Percentiles rank a stretch among this genome's conserved stretches.
Conservation (phyloP, 2,329 filamentous ascomycete genomes). For the Penicillium sp. region DNA sequence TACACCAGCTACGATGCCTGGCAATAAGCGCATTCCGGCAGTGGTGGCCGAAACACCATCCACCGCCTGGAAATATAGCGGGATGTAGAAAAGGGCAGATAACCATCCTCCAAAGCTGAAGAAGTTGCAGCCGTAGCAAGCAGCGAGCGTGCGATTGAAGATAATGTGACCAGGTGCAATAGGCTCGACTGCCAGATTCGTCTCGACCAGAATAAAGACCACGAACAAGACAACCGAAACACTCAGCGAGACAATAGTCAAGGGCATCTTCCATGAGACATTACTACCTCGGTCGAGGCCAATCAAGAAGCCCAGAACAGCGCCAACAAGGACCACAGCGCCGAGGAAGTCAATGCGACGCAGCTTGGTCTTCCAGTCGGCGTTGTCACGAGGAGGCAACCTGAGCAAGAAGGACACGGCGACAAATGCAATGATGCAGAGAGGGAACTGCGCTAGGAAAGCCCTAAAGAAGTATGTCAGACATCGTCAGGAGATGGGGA, state of each 20-base stretch:
- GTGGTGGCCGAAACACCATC: constrained; percentile 60
- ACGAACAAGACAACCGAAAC: constrained; percentile 58
- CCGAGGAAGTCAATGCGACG: constrained; percentile 69
- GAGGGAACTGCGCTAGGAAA: constrained; percentile 66
- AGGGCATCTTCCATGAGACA: constrained; percentile 59
- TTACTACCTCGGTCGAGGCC: constrained; percentile 72
- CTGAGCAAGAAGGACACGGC: constrained; percentile 62
- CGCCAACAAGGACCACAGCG: constrained; percentile 61
- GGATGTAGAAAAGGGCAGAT: constrained; percentile 66
- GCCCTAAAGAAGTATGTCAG: constrained; percentile 48
- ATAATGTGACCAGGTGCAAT: constrained; percentile 73
- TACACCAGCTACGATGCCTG: constrained; percentile 61
- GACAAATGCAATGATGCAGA: constrained; percentile 63
- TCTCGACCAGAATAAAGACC: constrained; percentile 66
- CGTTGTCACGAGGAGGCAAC: constrained; percentile 55
- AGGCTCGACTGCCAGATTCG: constrained; percentile 63
- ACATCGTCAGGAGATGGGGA: neutral
- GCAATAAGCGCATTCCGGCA: constrained; percentile 64
- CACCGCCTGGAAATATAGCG: constrained; percentile 73
- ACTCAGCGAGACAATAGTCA: constrained; percentile 57
- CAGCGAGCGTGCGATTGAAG: constrained; percentile 62
- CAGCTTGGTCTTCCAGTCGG: constrained; percentile 64
- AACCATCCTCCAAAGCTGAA: constrained; percentile 62
- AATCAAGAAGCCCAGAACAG: constrained; percentile 63
- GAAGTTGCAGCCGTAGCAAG: constrained; percentile 68